Conservation (phyloP, 1,284 basidiomycete species). For the Hortiboletus rubellus region DNA sequence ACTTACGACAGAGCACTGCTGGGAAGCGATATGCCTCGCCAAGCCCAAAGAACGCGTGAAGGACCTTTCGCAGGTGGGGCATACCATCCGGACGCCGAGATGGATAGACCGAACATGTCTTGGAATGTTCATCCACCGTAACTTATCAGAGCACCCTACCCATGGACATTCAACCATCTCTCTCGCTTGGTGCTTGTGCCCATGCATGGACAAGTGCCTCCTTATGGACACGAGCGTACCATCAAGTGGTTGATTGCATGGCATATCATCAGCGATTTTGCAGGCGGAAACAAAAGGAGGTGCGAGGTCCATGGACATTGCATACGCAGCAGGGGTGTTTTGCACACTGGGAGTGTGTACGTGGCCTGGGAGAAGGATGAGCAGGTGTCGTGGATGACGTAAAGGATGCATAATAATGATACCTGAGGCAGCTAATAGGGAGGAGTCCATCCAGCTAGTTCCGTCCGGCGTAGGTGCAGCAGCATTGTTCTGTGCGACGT, state of each 20-base stretch:
- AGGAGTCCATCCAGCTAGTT: slow-evolving; percentile 4
- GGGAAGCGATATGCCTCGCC: slow-evolving; percentile 22
- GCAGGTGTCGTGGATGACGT: background rate
- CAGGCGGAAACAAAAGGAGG: background rate
- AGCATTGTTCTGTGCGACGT: background rate
- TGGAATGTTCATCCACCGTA: slow-evolving; percentile 18
- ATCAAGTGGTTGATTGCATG: slow-evolving; percentile 5
- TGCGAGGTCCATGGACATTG: background rate
- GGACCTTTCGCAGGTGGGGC: slow-evolving; percentile 9
- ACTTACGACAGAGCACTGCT: slow-evolving; percentile 11
- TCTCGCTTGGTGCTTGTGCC: slow-evolving; percentile 2
- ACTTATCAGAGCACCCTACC: slow-evolving; percentile 5
- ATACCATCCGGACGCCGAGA: slow-evolving; percentile 9
- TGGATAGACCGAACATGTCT: slow-evolving; percentile 17
- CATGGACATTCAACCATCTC: slow-evolving; percentile 11
- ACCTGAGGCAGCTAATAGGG: background rate
- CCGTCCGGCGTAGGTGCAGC: background rate
- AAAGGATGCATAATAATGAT: background rate
- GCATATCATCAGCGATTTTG: background rate
- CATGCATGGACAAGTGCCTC: slow-evolving; percentile 9
- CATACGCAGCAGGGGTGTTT: background rate
- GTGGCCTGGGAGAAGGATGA: slow-evolving; percentile 4
- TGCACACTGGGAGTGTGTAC: background rate
- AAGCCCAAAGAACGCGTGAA: slow-evolving; percentile 17
- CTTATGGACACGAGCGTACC: slow-evolving; percentile 7